phyloP scores from a whole-genome alignment of 352 stramenopile species.

The Pythium grandisporangium region DNA sequence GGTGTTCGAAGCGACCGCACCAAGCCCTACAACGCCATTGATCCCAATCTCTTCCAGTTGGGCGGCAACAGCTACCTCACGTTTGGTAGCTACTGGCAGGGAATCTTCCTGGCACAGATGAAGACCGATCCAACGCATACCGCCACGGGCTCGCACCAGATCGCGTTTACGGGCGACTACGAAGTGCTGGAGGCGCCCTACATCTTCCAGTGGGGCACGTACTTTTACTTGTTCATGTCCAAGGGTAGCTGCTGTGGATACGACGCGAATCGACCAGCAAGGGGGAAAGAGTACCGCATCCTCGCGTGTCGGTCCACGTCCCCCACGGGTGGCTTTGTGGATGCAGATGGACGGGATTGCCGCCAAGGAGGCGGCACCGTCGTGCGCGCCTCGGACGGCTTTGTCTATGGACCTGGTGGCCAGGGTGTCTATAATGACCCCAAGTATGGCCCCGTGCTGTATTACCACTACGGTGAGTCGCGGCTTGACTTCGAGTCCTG shows the following conservation, averaged over 20 bases:
- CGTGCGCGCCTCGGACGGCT: slow-evolving; percentile 31
- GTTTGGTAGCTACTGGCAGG: slow-evolving; percentile 39
- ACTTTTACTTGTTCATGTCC: slow-evolving; percentile 40
- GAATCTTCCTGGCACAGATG: slow-evolving; percentile 22
- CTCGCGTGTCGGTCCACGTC: slow-evolving; percentile 27
- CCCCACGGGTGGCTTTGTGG: slow-evolving; percentile 22
- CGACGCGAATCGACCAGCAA: slow-evolving; percentile 11
- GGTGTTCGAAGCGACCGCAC: slow-evolving; percentile 21
- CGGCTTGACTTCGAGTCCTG: no score
- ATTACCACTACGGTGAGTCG: slow-evolving; percentile 45
- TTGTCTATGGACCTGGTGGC: slow-evolving; percentile 33
- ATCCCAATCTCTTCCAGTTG: slow-evolving; percentile 28
- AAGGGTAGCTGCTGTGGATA: slow-evolving; percentile 26
- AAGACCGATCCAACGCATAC: slow-evolving; percentile 14
- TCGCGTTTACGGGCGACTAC: slow-evolving; percentile 23
- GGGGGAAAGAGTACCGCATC: slow-evolving; percentile 41
- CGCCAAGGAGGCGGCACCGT: slow-evolving; percentile 28
- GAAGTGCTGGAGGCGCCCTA: slow-evolving; percentile 27
- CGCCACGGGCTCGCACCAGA: slow-evolving; percentile 4
- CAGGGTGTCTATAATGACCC: slow-evolving; percentile 37
- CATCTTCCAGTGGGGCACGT: slow-evolving; percentile 23
- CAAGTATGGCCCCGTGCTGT: slow-evolving; percentile 26
- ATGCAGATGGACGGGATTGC: slow-evolving; percentile 21
- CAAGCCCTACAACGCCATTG: slow-evolving; percentile 48
- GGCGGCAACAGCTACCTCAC: slow-evolving; percentile 28